A percentile compares a stretch with the other conserved stretches of the same genome.
Conservation (phyloP, 495 filamentous ascomycete genomes). For the Trichoderma reesei region DNA sequence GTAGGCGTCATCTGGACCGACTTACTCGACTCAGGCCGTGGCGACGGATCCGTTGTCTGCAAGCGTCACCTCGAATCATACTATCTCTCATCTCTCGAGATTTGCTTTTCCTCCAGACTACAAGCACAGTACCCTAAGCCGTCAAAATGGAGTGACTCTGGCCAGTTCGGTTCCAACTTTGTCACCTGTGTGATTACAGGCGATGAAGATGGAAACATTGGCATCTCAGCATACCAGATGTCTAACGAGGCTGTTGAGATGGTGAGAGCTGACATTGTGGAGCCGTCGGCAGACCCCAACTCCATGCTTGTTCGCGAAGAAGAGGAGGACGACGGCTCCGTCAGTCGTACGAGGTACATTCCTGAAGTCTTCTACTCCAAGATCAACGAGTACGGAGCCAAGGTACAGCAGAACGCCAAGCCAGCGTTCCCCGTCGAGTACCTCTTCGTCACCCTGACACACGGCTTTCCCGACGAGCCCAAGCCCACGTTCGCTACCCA, state of each 20-base stretch:
- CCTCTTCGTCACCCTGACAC: conserved; percentile 87
- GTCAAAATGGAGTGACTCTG: conserved; percentile 95
- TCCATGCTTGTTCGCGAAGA: conserved; percentile 94
- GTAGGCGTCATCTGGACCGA: conserved; percentile 96
- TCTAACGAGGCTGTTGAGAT: conserved; percentile 94
- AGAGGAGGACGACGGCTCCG: conserved; percentile 65
- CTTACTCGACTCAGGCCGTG: conserved; percentile 68
- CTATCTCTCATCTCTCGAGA: conserved; percentile 85
- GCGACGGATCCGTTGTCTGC: conserved; percentile 79
- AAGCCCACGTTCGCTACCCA: conserved; percentile 57
- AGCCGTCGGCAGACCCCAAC: conserved; percentile 83
- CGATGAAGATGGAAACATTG: conserved; percentile 79
- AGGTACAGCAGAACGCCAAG: conserved; percentile 94
- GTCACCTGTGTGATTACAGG: conserved; percentile 93
- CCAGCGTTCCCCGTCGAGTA: conserved; percentile 95
- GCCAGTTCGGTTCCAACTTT: conserved; percentile 90
- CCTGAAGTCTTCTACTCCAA: conserved; percentile 94
- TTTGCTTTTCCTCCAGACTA: conserved; percentile 76
- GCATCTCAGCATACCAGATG: conserved; percentile 86
- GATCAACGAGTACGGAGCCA: conserved; percentile 93
- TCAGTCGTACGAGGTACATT: conserved; percentile 76
- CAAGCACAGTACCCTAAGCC: conserved; percentile 83
- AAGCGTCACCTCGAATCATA: conserved; percentile 95
- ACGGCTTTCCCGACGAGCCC: conserved; percentile 81
- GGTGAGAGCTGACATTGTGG: conserved; percentile 89